phyloP scores from a whole-genome alignment of 768 basidiomycete species.

The Symmetrospora coprosmae region DNA sequence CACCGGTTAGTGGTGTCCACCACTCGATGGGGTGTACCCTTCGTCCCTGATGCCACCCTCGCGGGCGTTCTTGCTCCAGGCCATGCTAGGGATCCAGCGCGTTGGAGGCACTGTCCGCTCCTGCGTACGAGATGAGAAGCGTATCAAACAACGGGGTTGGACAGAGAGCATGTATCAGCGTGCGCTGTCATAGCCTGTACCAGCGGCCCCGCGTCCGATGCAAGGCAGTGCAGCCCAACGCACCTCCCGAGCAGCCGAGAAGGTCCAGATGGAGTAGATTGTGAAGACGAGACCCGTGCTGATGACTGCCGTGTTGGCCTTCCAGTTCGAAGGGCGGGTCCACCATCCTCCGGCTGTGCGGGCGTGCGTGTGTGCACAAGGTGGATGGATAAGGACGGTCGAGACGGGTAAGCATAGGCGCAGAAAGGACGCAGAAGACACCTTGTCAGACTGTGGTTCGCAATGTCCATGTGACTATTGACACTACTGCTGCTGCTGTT shows the following conservation, averaged over 20 bases:
- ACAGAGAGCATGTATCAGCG: neutral
- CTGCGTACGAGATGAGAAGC: too few relatives aligned
- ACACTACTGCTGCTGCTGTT: neutral
- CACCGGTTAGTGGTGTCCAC: neutral
- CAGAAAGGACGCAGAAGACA: too few relatives aligned
- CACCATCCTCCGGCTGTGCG: conserved; percentile 79
- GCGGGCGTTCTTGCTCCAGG: conserved; percentile 15
- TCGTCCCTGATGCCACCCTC: conserved; percentile 15
- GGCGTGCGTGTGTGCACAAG: too few relatives aligned
- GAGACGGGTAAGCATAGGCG: too few relatives aligned
- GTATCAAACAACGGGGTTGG: neutral
- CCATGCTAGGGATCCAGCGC: conserved; percentile 15
- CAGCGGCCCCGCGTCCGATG: too few relatives aligned
- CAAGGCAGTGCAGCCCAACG: conserved; percentile 31
- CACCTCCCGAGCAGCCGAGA: conserved; percentile 70
- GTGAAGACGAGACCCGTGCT: conserved; percentile 54
- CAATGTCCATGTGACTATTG: neutral
- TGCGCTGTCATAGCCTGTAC: neutral
- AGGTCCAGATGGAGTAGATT: conserved; percentile 54
- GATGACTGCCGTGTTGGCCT: conserved; percentile 61
- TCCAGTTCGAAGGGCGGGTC: conserved; percentile 81
- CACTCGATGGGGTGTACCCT: neutral
- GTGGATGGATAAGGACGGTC: too few relatives aligned
- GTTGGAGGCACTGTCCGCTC: conserved; percentile 16
- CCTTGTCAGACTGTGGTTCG: too few relatives aligned